Base-by-base conservation (phyloP, 768 basidiomycete species). In the Saitozyma podzolica region DNA sequence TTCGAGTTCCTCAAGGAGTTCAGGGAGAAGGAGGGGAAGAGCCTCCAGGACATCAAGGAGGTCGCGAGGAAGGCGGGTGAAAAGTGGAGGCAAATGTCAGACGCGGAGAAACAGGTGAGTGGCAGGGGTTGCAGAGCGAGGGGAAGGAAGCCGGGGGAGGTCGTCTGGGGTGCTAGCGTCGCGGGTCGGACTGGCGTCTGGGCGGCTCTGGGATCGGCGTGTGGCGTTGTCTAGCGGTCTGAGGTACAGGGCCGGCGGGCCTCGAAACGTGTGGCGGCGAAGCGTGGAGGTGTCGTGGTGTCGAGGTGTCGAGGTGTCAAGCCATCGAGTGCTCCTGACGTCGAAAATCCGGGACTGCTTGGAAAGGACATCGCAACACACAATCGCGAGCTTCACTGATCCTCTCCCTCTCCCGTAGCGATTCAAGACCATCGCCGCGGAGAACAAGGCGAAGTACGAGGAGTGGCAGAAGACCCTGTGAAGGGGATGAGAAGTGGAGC, bases 91-190 rank as follows among this genome's bases (percentile, higher is more conserved):
- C 48, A 54, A 29, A 55, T 74, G 66, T 53, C 54, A 40, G 73
- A 69, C 19, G 54, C 40, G 4, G 69, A 68, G 47, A 69, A 74
- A 55, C 47, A 68, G 63, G 73, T 71, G 55, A 62, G 67, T 69
- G 10, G 17, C 3, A 14, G 17, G n/a, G 56, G 37, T 19, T 8
- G 37, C 14, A 10, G 10, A 7, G 43, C 40, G 57, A 48, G 8
- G 9, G 17, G 49, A 14, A n/a, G 6, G 51, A 52, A 0, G 40
- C 40, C 19, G 51, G 37, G 37, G 5, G 16, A 13, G 20, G 8
- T 5, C 2, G 29, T 29, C 5, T 29, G 29, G 29, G 29, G 29
- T 29, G 29, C 29, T 29, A 2, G 29, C 29, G 29, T 29, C 29
- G 2, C 16, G 16, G 6, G n/a, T 56, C 10, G 45, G 51, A 52